These are phyloP conservation scores for Venturia pyrina DNA, from an alignment of 2,329 filamentous ascomycete species.

Conservation along the genomic window DNA sequence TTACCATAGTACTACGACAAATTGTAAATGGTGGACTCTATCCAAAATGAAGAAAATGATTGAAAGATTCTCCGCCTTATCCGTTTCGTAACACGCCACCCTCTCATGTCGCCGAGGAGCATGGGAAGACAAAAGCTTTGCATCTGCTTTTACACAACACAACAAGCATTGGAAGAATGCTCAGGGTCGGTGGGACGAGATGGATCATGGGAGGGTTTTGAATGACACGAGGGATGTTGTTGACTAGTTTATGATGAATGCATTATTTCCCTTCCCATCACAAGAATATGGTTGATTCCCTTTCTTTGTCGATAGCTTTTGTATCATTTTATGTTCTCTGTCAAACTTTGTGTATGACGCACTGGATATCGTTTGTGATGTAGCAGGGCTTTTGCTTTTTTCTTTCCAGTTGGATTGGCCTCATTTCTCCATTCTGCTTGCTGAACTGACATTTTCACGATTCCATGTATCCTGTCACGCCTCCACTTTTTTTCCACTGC, in stretches of 20 bases:
- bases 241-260: constrained; percentile 2
- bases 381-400: not conserved
- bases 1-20: constrained; percentile 87
- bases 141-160: constrained; percentile 2
- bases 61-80: constrained; percentile 2
- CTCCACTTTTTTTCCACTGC: too few species aligned
- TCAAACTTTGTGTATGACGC: not conserved
- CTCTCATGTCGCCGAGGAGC: not conserved
- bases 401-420: too few species aligned
- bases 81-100: not conserved
- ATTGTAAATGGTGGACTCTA: constrained; percentile 53
- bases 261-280: not conserved
- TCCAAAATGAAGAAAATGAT: constrained; percentile 4
- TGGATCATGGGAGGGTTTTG: constrained; percentile 3
- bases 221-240: not conserved
- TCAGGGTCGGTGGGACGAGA: not conserved
- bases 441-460: too few species aligned
- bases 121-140: constrained; percentile 6
- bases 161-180: not conserved
- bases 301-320: not conserved
- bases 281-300: not conserved
- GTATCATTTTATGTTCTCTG: not conserved
- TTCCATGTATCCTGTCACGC: too few species aligned
- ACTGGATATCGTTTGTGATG: not conserved
- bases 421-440: too few species aligned